These are phyloP conservation scores for Claviceps sp. DNA, from an alignment of 2,329 filamentous ascomycete genomes.

Conservation along the genomic window DNA sequence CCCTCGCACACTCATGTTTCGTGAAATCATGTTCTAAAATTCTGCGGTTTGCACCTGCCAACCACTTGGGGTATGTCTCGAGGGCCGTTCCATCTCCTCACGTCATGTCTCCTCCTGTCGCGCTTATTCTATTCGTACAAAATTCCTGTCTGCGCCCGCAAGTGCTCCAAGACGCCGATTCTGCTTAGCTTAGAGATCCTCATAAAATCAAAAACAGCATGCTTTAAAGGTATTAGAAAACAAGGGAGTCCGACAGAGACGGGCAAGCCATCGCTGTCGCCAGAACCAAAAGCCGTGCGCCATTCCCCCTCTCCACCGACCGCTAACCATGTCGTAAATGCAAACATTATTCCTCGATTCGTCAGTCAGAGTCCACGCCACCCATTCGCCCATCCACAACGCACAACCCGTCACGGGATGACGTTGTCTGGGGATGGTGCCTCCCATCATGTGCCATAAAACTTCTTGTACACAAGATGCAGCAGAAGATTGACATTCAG, in stretches of 20 bases:
- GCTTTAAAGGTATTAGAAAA: background rate
- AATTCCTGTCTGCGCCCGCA: background rate
- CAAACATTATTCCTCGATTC: background rate
- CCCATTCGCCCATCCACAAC: background rate
- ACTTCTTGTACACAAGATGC: constrained; percentile 98
- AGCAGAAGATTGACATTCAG: constrained; percentile 94
- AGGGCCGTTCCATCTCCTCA: background rate
- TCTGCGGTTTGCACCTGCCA: background rate
- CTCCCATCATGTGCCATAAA: constrained; percentile 52
- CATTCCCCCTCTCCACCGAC: background rate
- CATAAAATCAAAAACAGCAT: background rate
- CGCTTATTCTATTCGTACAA: background rate
- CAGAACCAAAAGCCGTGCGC: constrained; percentile 3
- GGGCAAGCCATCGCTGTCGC: background rate
- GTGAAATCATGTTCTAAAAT: background rate
- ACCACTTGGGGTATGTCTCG: background rate
- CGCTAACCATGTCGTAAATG: constrained; percentile 1
- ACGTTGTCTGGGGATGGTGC: background rate
- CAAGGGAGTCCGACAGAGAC: background rate
- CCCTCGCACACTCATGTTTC: background rate
- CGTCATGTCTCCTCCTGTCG: background rate
- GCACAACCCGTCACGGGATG: background rate
- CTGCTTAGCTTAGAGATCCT: background rate
- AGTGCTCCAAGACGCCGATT: background rate
- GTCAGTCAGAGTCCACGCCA: background rate